A percentile compares a stretch with the other conserved stretches of the same genome.
phyloP scores from a whole-genome alignment of 148 eudicot species.

The Amaranthus cruentus region DNA sequence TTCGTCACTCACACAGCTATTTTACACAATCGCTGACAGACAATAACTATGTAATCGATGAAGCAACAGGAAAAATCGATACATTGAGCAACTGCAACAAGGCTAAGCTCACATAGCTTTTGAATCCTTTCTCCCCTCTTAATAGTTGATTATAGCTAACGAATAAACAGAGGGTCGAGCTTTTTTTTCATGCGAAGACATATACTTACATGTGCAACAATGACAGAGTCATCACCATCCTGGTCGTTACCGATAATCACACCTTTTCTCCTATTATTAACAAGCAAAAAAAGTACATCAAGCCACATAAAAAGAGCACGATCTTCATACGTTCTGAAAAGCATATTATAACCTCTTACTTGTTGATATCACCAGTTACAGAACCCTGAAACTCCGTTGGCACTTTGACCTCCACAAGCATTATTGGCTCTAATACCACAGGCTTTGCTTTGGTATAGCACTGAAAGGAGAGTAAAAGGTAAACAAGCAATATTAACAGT shows the following conservation, averaged over 20 bases:
- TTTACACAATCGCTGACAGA: no score
- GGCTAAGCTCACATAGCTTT: neutral
- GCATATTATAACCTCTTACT: conserved; percentile 38
- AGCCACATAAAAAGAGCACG: neutral
- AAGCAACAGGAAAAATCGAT: no score
- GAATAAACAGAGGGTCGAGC: neutral
- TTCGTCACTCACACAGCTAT: no score
- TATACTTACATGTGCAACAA: conserved; percentile 71
- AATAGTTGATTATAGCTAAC: neutral
- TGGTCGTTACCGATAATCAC: conserved; percentile 88
- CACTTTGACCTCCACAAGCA: conserved; percentile 91
- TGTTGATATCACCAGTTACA: conserved; percentile 91
- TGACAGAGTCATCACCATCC: conserved; percentile 85
- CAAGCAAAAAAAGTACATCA: conserved; percentile 17
- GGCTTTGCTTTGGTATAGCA: conserved; percentile 83
- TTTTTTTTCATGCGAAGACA: no score
- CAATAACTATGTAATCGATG: no score
- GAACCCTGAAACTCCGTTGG: conserved; percentile 93
- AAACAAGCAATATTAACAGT: neutral
- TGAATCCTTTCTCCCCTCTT: neutral
- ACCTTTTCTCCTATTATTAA: conserved; percentile 78
- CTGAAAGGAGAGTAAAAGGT: conserved; percentile 30
- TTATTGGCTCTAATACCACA: conserved; percentile 86
- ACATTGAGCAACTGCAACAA: neutral
- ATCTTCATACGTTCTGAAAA: neutral